Conservation (phyloP, 2,329 filamentous ascomycete species). For the Elsinoe batatas region DNA sequence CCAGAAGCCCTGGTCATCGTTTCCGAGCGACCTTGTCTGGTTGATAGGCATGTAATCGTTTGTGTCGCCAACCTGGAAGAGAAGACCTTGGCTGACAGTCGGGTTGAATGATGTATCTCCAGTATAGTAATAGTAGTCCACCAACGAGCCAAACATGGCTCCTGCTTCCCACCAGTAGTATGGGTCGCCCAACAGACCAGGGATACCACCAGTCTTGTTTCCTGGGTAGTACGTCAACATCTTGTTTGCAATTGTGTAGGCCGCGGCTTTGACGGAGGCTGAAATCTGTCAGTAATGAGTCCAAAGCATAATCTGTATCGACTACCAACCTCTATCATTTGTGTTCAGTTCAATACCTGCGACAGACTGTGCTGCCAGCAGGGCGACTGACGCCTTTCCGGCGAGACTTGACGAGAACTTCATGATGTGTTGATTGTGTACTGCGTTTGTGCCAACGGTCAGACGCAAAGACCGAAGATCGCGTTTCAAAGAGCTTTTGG, state of each 20-base stretch:
- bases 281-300: conserved; percentile 6
- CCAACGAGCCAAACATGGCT: conserved; percentile 53
- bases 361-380: conserved; percentile 16
- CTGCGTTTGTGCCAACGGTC: background rate
- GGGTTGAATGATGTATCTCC: conserved; percentile 55
- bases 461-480: background rate
- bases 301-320: no score
- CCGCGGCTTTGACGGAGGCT: conserved; percentile 33
- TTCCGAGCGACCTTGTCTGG: conserved; percentile 33
- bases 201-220: conserved; percentile 41
- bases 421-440: conserved; percentile 14
- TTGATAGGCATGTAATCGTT: conserved; percentile 48
- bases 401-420: conserved; percentile 15
- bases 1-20: conserved; percentile 51
- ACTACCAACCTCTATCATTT: conserved; percentile 16
- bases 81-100: conserved; percentile 46
- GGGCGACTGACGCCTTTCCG: conserved; percentile 14
- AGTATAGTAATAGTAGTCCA: conserved; percentile 62
- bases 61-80: conserved; percentile 50
- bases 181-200: conserved; percentile 50
- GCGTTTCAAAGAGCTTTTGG: background rate
- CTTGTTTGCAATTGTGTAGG: conserved; percentile 33
- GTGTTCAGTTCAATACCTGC: conserved; percentile 18
- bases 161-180: conserved; percentile 66
- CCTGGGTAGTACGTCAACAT: conserved; percentile 46